Conservation (phyloP, 805 yeast genomes). For the Candida cerambycidarum region DNA sequence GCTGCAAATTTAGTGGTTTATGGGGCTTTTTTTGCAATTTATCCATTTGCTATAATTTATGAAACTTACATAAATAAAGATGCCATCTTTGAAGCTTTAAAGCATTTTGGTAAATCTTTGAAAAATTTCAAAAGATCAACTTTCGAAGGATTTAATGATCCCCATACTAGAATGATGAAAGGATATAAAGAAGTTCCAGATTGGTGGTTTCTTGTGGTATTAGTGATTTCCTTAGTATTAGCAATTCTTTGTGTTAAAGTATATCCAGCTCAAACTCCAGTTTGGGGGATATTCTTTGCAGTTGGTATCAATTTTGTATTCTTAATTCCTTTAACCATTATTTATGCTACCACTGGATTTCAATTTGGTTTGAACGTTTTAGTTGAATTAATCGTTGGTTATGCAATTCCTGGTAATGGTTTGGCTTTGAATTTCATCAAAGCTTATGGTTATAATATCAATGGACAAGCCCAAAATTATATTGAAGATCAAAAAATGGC, state of each 20-base stretch:
- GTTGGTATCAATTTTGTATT: constrained; percentile 50
- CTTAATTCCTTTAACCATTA: constrained; percentile 48
- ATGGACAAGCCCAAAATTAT: constrained; percentile 36
- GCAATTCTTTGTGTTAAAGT: constrained; percentile 29
- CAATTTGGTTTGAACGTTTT: constrained; percentile 33
- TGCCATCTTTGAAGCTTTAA: constrained; percentile 13
- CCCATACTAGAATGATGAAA: constrained; percentile 29
- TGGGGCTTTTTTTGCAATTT: constrained; percentile 28
- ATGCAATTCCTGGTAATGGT: no score
- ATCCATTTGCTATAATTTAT: constrained; percentile 23
- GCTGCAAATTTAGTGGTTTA: constrained; percentile 28
- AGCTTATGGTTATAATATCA: constrained; percentile 11
- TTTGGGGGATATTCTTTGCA: constrained; percentile 58
- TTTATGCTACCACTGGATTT: constrained; percentile 22
- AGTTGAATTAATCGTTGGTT: constrained; percentile 13
- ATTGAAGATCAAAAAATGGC: constrained; percentile 17
- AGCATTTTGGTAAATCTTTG: constrained; percentile 13
- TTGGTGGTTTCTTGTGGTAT: constrained; percentile 27
- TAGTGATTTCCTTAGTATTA: constrained; percentile 26
- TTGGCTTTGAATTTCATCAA: no score
- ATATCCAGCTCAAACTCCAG: constrained; percentile 51
- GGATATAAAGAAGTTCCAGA: constrained; percentile 37
- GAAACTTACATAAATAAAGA: no score
- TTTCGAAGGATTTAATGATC: constrained; percentile 22
- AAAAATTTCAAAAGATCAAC: constrained; percentile 11